These are phyloP conservation scores for Pseudogymnoascus sp. DNA, from an alignment of 2,329 filamentous ascomycete genomes.

Conservation along the genomic window DNA sequence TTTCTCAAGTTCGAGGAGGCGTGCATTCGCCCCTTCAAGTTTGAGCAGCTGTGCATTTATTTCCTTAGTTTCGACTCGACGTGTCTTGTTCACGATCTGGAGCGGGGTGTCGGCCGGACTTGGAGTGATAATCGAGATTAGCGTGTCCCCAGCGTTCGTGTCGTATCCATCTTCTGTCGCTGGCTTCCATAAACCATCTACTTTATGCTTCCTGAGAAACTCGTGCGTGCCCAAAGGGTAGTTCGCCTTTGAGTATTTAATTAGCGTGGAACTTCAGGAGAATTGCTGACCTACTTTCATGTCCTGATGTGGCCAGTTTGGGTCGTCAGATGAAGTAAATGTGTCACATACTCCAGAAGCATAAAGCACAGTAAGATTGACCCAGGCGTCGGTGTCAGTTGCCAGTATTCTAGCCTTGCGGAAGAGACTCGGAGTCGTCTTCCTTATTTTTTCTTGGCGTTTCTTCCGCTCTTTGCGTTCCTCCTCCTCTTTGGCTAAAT, in stretches of 20 bases:
- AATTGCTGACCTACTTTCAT: slow-evolving; percentile 12
- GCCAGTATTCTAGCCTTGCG: slow-evolving; percentile 4
- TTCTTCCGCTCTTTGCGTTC: slow-evolving; percentile 12
- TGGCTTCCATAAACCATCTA: slow-evolving; percentile 14
- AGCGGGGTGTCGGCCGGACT: slow-evolving; percentile 7
- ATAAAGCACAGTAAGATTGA: slow-evolving; percentile 13
- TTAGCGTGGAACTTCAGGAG: not conserved
- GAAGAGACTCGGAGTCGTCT: slow-evolving; percentile 17
- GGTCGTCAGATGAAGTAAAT: not conserved
- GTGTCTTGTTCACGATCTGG: slow-evolving; percentile 8
- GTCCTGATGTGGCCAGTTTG: not conserved
- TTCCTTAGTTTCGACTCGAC: slow-evolving; percentile 4
- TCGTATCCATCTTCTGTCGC: slow-evolving; percentile 9
- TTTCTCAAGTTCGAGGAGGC: not conserved
- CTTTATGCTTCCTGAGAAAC: slow-evolving; percentile 13
- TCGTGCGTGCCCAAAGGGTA: slow-evolving; percentile 10
- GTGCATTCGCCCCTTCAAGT: slow-evolving; percentile 8
- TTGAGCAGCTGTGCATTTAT: slow-evolving; percentile 3
- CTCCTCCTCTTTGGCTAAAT: not conserved
- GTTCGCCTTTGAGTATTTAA: slow-evolving; percentile 9
- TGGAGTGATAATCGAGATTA: slow-evolving; percentile 8
- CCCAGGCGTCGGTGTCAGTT: not conserved
- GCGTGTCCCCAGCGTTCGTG: slow-evolving; percentile 10
- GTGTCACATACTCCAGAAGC: slow-evolving; percentile 10
- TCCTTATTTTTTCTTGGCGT: slow-evolving; percentile 18